These are phyloP conservation scores for Lachnellula arida DNA, from an alignment of 2,329 filamentous ascomycete species.

Conservation along the genomic window DNA sequence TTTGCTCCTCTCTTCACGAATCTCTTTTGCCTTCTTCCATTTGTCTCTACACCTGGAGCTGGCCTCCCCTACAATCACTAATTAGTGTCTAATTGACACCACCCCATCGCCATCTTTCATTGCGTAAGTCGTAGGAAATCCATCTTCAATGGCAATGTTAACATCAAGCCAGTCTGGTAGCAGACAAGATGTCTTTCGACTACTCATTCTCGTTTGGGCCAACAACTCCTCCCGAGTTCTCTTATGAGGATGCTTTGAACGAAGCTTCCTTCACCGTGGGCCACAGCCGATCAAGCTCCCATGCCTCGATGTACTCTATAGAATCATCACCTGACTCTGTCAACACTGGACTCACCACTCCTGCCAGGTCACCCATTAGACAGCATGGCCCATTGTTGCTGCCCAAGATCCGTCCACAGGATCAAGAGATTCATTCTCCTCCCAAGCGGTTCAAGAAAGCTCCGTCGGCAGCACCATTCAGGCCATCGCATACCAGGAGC, in stretches of 20 bases:
- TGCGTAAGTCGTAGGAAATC: conserved; percentile 20
- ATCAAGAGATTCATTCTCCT: conserved; percentile 66
- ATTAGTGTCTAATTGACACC: conserved; percentile 27
- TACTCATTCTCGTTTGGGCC: conserved; percentile 53
- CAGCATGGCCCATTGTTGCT: conserved; percentile 76
- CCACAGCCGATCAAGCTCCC: conserved; percentile 35
- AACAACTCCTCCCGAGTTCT: conserved; percentile 46
- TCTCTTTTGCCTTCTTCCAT: conserved; percentile 25
- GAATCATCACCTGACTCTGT: conserved; percentile 66
- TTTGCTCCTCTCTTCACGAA: conserved; percentile 29
- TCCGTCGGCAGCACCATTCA: conserved; percentile 33
- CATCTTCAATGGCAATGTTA: conserved; percentile 5
- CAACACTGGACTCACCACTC: conserved; percentile 64
- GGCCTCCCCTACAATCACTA: conserved; percentile 26
- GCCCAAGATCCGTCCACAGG: conserved; percentile 81
- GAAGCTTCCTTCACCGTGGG: conserved; percentile 46
- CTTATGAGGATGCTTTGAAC: conserved; percentile 53
- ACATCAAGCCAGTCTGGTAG: conserved; percentile 49
- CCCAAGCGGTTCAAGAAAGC: conserved; percentile 54
- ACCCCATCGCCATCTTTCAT: conserved; percentile 6
- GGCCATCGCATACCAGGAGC: conserved; percentile 50
- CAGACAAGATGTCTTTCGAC: conserved; percentile 54
- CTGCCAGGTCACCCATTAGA: conserved; percentile 65
- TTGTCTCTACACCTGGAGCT: conserved; percentile 26
- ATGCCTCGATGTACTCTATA: conserved; percentile 52